Evolutionary conservation across 2,329 filamentous ascomycete genomes (phyloP).

Genomic region (Alternaria angustiovoidea): DNA sequence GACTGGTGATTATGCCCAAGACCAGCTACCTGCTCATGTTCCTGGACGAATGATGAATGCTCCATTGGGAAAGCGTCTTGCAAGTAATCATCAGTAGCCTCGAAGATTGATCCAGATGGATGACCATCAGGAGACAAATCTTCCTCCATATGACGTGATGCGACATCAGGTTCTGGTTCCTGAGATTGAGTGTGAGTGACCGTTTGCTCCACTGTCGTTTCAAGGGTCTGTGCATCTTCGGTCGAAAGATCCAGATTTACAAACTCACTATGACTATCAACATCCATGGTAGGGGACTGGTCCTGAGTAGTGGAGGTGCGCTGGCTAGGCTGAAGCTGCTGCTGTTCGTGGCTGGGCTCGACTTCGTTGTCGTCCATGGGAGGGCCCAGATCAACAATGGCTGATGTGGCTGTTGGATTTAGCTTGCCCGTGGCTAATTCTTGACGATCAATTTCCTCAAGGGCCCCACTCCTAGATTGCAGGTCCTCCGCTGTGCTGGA

Average conservation of each 20-base stretch:
- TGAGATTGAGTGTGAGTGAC: slow-evolving; percentile 13
- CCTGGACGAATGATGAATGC: slow-evolving; percentile 2
- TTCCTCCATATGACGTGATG: slow-evolving; percentile 1
- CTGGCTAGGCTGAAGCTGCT: neutral
- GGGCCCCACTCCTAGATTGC: neutral
- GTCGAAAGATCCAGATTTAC: slow-evolving; percentile 17
- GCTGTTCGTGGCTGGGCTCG: neutral
- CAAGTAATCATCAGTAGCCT: slow-evolving; percentile 15
- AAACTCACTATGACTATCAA: slow-evolving; percentile 20
- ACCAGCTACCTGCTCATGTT: slow-evolving; percentile 6
- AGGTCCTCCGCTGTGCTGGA: neutral
- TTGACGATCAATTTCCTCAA: neutral
- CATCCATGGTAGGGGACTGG: neutral
- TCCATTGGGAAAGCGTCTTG: slow-evolving; percentile 12
- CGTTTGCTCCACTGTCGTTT: slow-evolving; percentile 2
- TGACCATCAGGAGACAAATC: neutral
- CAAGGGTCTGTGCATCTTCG: slow-evolving; percentile 1
- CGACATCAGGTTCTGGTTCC: slow-evolving; percentile 1
- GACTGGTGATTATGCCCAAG: slow-evolving; percentile 18
- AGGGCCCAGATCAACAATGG: slow-evolving; percentile 37
- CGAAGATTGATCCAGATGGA: slow-evolving; percentile 12
- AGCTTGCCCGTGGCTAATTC: neutral
- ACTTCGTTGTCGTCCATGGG: slow-evolving; percentile 16
- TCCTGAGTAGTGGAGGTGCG: neutral
- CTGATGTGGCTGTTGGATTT: slow-evolving; percentile 9